A percentile compares a stretch with the other conserved stretches of the same genome.
Evolutionary conservation across 176 grass and related monocot genomes (phyloP).

Genomic region (Rhynchospora pubera): DNA sequence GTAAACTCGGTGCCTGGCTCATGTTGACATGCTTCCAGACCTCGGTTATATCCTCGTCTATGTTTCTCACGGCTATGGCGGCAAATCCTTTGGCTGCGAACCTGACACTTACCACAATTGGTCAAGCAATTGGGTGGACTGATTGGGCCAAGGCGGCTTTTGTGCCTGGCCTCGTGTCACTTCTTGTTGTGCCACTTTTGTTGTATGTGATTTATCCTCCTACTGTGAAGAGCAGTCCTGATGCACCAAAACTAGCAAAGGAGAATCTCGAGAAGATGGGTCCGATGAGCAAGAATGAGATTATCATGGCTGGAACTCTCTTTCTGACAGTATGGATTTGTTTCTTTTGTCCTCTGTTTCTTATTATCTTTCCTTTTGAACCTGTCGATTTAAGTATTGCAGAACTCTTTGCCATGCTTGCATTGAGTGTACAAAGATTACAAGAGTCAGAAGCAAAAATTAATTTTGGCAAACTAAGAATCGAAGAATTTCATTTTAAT

Average conservation of each 20-base stretch:
- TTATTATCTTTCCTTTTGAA: not conserved
- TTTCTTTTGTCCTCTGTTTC: not conserved
- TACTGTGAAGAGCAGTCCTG: conserved; percentile 70
- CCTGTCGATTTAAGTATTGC: not conserved
- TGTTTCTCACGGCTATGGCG: conserved; percentile 96
- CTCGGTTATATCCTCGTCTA: conserved; percentile 75
- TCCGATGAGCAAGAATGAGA: conserved; percentile 75
- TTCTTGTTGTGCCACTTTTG: conserved; percentile 69
- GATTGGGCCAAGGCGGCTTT: conserved; percentile 91
- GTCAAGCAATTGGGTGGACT: conserved; percentile 78
- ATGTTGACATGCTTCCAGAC: conserved; percentile 99
- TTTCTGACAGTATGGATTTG: conserved; percentile 64
- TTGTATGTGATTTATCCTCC: conserved; percentile 88
- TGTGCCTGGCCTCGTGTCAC: conserved; percentile 67
- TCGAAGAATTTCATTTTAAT: not conserved
- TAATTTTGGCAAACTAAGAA: not conserved
- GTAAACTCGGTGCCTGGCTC: conserved; percentile 75
- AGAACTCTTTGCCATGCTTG: not conserved
- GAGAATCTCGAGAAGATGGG: conserved; percentile 82
- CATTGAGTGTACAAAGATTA: not conserved
- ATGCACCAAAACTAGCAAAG: conserved; percentile 78
- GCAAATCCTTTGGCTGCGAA: conserved; percentile 84
- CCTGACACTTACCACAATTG: conserved; percentile 60
- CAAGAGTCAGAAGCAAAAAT: too few relatives aligned
- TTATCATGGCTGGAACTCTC: conserved; percentile 70